Conservation (phyloP, 768 basidiomycete species). For the Leccinum pellstonianum region DNA sequence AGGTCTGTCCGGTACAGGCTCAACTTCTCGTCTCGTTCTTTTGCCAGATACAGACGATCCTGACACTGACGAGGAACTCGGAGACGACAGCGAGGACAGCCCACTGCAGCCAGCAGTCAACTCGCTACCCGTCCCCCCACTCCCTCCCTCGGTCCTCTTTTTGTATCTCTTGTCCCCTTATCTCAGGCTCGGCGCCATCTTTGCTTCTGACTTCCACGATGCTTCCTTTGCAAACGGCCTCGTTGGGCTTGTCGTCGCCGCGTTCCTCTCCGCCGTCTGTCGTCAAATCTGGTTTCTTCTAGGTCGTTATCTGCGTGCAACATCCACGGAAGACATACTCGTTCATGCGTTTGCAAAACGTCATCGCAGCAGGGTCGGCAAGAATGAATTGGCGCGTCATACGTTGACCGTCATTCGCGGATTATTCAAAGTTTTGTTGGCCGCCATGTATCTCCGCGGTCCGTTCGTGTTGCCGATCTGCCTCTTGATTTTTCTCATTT, state of each 20-base stretch:
- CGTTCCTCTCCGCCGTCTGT: constrained; percentile 57
- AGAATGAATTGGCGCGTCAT: constrained; percentile 43
- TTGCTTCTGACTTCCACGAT: constrained; percentile 46
- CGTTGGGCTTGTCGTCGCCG: constrained; percentile 49
- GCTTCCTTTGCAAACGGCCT: constrained; percentile 51
- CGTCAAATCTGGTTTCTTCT: constrained; percentile 77
- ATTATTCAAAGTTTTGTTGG: constrained; percentile 48
- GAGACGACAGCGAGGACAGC: constrained; percentile 36
- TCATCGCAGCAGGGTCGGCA: constrained; percentile 45
- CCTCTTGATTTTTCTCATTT: constrained; percentile 11
- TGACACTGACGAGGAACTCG: constrained; percentile 43
- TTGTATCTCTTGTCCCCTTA: constrained; percentile 69
- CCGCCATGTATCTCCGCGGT: constrained; percentile 68
- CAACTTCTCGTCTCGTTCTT: constrained; percentile 60
- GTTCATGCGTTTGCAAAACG: constrained; percentile 58
- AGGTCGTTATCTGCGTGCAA: constrained; percentile 65
- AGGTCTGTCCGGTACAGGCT: constrained; percentile 33
- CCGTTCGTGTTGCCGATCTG: constrained; percentile 27
- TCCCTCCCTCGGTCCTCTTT: constrained; percentile 57
- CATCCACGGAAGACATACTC: constrained; percentile 65
- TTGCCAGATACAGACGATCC: constrained; percentile 53
- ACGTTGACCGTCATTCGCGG: constrained; percentile 46
- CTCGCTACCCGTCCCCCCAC: constrained; percentile 39
- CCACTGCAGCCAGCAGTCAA: constrained; percentile 5
- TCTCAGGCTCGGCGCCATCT: constrained; percentile 68